phyloP scores from a whole-genome alignment of 768 basidiomycete species.

The Gloeopeniophorella convolvens region DNA sequence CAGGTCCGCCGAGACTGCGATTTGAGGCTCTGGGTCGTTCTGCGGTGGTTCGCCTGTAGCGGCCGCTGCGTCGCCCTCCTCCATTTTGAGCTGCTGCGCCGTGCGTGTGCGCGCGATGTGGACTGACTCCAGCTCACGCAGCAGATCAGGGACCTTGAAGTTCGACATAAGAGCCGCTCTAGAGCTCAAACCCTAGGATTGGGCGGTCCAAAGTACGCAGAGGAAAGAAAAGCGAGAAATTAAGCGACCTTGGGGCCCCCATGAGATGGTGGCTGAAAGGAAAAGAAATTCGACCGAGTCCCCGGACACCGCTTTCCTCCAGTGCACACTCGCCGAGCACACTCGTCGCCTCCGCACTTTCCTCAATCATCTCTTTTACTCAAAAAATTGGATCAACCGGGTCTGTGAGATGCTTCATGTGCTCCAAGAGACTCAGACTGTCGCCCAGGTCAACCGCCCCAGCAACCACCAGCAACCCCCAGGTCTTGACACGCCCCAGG shows the following conservation, averaged over 20 bases:
- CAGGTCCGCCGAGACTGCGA: conserved; percentile 72
- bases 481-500: conserved; percentile 60
- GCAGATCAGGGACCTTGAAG: no score
- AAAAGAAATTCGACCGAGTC: conserved; percentile 8
- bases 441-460: conserved; percentile 67
- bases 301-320: not conserved
- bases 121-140: no score
- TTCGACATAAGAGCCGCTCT: no score
- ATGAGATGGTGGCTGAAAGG: conserved; percentile 12
- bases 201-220: no score
- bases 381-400: conserved; percentile 31
- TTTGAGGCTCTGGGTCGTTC: conserved; percentile 30
- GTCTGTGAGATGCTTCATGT: conserved; percentile 18
- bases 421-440: conserved; percentile 4
- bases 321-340: no score
- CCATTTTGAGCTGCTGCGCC: no score
- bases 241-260: conserved; percentile 13
- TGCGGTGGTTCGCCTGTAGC: no score
- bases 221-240: no score
- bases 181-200: no score
- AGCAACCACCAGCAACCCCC: conserved; percentile 75
- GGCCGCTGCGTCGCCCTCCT: no score
- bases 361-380: not conserved
- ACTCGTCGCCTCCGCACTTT: not conserved
- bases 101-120: no score